A percentile compares a stretch with the other conserved stretches of the same genome.
Conservation (phyloP, 2,329 filamentous ascomycete genomes). For the Fusarium udum region DNA sequence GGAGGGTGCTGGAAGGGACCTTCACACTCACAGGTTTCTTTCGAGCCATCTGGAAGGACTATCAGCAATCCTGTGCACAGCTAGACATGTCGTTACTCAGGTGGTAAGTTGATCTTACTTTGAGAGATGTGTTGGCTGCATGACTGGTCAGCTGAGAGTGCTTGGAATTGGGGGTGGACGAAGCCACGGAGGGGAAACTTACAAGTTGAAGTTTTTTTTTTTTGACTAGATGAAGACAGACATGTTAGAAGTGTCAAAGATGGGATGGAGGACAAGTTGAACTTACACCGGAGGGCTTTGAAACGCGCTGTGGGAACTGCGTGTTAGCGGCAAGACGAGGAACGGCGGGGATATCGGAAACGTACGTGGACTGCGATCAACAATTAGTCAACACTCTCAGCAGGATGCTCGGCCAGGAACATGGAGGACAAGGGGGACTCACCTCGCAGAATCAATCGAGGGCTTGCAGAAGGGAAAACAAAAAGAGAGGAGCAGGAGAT, state of each 20-base stretch:
- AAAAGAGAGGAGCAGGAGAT: too few species aligned
- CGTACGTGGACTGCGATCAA: accelerated
- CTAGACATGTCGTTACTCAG: background rate
- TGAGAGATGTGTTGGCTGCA: accelerated
- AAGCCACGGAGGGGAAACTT: background rate
- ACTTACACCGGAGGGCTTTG: accelerated
- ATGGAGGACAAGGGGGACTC: background rate
- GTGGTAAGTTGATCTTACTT: background rate
- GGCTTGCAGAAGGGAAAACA: background rate
- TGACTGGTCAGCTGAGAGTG: background rate
- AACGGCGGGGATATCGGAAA: background rate
- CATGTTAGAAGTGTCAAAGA: background rate
- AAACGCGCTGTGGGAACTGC: accelerated
- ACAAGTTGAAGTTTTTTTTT: accelerated
- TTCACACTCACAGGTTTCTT: background rate
- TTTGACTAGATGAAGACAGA: background rate
- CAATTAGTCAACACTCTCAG: background rate
- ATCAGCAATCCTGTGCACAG: background rate
- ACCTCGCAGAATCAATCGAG: accelerated
- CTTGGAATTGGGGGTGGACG: background rate
- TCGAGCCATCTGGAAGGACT: accelerated
- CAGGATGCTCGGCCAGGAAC: background rate
- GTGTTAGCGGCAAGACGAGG: background rate
- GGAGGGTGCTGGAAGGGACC: background rate
- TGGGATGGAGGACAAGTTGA: background rate